Evolutionary conservation across 768 basidiomycete species (phyloP), one percentile per base, ranked within the genome.

Genomic region (Suillus tomentosus): DNA sequence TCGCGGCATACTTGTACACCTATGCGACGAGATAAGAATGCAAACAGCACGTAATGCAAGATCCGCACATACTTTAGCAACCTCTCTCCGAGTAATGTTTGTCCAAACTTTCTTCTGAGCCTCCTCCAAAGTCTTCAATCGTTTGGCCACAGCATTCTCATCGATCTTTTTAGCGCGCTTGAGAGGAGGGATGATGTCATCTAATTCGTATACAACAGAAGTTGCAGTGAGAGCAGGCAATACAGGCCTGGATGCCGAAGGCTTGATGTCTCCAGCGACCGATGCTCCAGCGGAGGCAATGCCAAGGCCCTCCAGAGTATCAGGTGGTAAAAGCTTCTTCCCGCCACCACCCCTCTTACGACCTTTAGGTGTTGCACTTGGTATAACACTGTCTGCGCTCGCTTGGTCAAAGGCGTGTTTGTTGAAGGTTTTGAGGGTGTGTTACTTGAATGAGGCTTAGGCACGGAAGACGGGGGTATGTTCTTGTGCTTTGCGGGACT

Each of bases 21-120:
- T 95, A 47, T 27, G 42, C 39, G 13, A 48, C 39, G 45, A 48
- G 48, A 61, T 64, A 40, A 63, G 65, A 56, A 65, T 66, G 22
- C 19, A 67, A 61, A 43, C 31, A 34, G 17, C 50, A 40, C 24
- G 15, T 45, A 39, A 58, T 13, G 22, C 43, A 11, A 39, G 22
- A 19, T 14, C 42, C 34, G 48, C 40, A 63, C 76, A 64, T 68
- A 91, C 95, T 83, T 92, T 95, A 36, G 89, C 87, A 55, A 96
- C 86, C 69, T 96, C 95, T 68, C 87, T 82, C 66, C 86, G 82
- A 1, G 93, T 95, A 57, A 96, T 95, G 69, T 89, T 92, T 24
- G 87, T 88, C 95, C 95, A 96, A 10, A 94, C 89, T 77, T 94
- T 95, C 64, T 85, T 83, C 78, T 95, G 94, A 0, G 90, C 81